Percentiles rank a stretch among this genome's conserved stretches.
These are phyloP conservation scores for Starmera amethionina DNA, from an alignment of 805 yeast genomes.

Conservation along the genomic window DNA sequence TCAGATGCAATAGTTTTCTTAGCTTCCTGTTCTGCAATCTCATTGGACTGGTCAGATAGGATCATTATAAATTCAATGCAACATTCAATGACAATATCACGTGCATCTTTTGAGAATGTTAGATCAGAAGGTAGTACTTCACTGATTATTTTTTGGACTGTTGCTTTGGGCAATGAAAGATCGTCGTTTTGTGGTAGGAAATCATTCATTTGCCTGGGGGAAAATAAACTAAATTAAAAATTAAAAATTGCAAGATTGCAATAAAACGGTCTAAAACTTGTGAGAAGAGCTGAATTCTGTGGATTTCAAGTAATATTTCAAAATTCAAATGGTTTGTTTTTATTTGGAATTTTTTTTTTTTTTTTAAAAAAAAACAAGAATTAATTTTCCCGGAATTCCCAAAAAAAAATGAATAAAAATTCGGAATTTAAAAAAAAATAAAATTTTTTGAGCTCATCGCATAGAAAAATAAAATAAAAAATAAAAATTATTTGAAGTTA, in stretches of 20 bases:
- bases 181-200: conserved; percentile 8
- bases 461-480: neutral
- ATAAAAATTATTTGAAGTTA: neutral
- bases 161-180: conserved; percentile 42
- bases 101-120: conserved; percentile 83
- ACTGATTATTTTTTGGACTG: conserved; percentile 88
- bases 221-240: neutral
- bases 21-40: conserved; percentile 91
- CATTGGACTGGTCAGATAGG: conserved; percentile 85
- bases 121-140: conserved; percentile 87
- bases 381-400: too few species aligned
- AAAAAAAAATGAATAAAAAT: too few species aligned
- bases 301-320: neutral
- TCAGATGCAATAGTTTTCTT: conserved; percentile 96
- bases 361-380: too few species aligned
- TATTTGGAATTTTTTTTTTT: too few species aligned
- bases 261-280: too few species aligned
- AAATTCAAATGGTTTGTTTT: too few species aligned
- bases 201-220: too few species aligned
- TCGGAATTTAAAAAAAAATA: too few species aligned
- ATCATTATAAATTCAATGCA: conserved; percentile 95
- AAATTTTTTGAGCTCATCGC: neutral
- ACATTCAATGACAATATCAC: conserved; percentile 92
- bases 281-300: neutral
- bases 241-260: conserved; percentile 1